Base-by-base conservation (phyloP, 1,284 basidiomycete genomes). In the Boletus semigastroideus region DNA sequence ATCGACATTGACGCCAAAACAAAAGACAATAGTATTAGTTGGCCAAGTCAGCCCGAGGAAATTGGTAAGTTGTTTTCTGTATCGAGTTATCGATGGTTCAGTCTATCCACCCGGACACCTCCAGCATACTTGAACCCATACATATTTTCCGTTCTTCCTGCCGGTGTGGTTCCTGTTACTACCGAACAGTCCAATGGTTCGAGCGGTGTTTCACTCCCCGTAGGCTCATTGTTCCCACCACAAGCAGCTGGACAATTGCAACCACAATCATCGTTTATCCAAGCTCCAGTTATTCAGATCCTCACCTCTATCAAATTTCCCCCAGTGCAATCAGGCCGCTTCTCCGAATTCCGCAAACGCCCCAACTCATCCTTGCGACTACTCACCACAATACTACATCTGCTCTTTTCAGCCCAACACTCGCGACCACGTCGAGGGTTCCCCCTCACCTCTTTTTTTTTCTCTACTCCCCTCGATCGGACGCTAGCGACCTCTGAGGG, bases 31-130 rank as follows among this genome's bases (percentile, higher is more conserved):
- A 79, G 79, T 1, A 76, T 96, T 7, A 83, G 85, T 56, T 97
- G 91, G 92, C 82, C 87, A 2, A 79, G 80, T 16, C 78, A 86
- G 38, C 94, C 92, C 31, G 92, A 95, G 61, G 91, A 94, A 55
- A 77, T 90, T 44, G 79, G 90, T 87, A 57, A 61, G 77, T 51
- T 34, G 43, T 39, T 30, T 9, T 49, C 34, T 6, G 2, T 46
- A 9, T 28, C 11, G 47, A 3, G 12, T 28, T 22, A 20, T 31
- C 48, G 39, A 31, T 6, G 3, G 1, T 37, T 33, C 0, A 5
- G 22, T 42, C 7, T 12, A 49, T 28, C 36, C 16, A 11, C 2
- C 22, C 37, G 27, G 27, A 31, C 7, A 2, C 30, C 8, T 34
- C 39, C 51, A 91, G 92, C 85, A 1, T 90, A 86, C 55, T 75